A percentile compares a stretch with the other conserved stretches of the same genome.
These are phyloP conservation scores for Evansstolkia leycettana DNA, from an alignment of 495 filamentous ascomycete species.

Conservation along the genomic window DNA sequence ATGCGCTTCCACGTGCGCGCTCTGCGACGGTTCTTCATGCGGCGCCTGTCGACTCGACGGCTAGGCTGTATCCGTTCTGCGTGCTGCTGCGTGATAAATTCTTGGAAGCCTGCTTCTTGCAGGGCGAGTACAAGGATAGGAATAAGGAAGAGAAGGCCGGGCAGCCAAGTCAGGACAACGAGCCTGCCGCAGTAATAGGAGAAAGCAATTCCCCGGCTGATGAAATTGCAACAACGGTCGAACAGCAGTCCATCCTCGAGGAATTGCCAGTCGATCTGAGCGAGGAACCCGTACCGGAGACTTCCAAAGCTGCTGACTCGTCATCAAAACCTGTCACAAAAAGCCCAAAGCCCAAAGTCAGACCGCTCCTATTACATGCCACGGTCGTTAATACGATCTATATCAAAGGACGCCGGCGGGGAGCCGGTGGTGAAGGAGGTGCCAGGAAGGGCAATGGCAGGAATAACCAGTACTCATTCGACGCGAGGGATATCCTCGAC, in stretches of 20 bases:
- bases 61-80: slow-evolving; percentile 50
- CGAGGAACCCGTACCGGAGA: slow-evolving; percentile 1
- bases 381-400: slow-evolving; percentile 87
- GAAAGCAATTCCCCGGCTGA: too few species aligned
- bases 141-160: slow-evolving; percentile 2
- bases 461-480: slow-evolving; percentile 19
- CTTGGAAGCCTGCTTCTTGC: slow-evolving; percentile 46
- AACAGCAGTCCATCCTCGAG: slow-evolving; percentile 3
- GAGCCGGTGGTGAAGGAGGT: slow-evolving; percentile 12
- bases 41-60: slow-evolving; percentile 41
- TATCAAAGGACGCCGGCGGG: slow-evolving; percentile 33
- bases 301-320: not conserved
- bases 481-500: slow-evolving; percentile 22
- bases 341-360: slow-evolving; percentile 14
- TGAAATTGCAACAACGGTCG: not conserved
- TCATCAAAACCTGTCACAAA: not conserved
- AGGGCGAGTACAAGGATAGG: slow-evolving; percentile 27
- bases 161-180: not conserved
- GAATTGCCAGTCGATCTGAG: slow-evolving; percentile 1
- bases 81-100: slow-evolving; percentile 48
- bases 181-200: too few species aligned
- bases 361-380: slow-evolving; percentile 70
- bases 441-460: slow-evolving; percentile 10
- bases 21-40: slow-evolving; percentile 42
- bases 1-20: slow-evolving; percentile 19